phyloP scores from a whole-genome alignment of 352 stramenopile genomes.

The Globisporangium middletonii region DNA sequence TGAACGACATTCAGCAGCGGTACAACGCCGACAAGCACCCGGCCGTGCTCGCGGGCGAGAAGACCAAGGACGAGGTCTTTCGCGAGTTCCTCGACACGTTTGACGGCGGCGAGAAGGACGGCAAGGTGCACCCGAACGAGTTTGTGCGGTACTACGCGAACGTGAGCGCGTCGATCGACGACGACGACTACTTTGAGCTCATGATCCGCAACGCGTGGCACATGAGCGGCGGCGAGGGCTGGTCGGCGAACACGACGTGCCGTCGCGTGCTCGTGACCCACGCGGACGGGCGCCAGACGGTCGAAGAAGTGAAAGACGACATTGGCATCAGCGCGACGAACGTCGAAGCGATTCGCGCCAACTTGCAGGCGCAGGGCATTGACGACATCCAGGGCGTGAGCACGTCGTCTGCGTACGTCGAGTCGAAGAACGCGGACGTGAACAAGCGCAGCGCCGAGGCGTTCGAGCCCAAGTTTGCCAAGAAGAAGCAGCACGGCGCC shows the following conservation, averaged over 20 bases:
- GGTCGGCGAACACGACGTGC: constrained; percentile 60
- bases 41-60: constrained; percentile 36
- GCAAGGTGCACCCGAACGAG: constrained; percentile 25
- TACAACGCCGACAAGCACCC: constrained; percentile 55
- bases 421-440: constrained; percentile 14
- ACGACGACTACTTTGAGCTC: constrained; percentile 83
- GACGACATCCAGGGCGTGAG: constrained; percentile 12
- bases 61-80: constrained; percentile 26
- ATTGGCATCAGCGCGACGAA: constrained; percentile 27
- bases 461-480: constrained; percentile 49
- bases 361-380: constrained; percentile 39
- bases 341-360: constrained; percentile 25
- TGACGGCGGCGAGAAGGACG: constrained; percentile 28
- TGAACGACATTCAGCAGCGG: constrained; percentile 35
- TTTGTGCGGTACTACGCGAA: constrained; percentile 74
- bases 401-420: constrained; percentile 11
- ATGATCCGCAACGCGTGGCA: constrained; percentile 85
- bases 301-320: constrained; percentile 43
- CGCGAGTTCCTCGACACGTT: constrained; percentile 35
- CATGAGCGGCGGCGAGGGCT: constrained; percentile 56
- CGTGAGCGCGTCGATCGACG: constrained; percentile 60
- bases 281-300: constrained; percentile 38
- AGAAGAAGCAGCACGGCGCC: constrained; percentile 77
- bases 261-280: constrained; percentile 56
- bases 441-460: constrained; percentile 17